Base-by-base conservation (phyloP, 1,139 yeast genomes). In the Yarrowia galli region DNA sequence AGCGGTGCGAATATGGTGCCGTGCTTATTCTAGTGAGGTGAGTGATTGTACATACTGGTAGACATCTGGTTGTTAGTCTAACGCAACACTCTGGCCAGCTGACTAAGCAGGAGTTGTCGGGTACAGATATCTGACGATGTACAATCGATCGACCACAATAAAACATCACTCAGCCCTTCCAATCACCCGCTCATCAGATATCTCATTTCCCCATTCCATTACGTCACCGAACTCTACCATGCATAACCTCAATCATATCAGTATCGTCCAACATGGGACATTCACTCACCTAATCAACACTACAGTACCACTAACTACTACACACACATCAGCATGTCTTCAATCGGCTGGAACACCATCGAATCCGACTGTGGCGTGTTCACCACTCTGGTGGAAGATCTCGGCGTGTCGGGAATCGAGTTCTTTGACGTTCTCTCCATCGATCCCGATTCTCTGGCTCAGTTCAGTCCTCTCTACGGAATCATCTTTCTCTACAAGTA, bases 341-440 rank as follows among this genome's bases (percentile, higher is more conserved):
- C 46, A 45, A 73, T 77, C 15, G 77, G 87, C 15, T 88, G 92
- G 92, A 87, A 87, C 73, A 87, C 91, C 1, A 86, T 88, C 28
- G 92, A 87, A 73, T 86, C 89, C 5, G 92, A 88, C 76, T 90
- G 91, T 0, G 90, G 90, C n/a, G 87, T 88, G 10, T 89, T 88
- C 77, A 85, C 90, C 1, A 89, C 88, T 71, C 80, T 88, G 32
- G 85, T 87, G 32, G 88, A 86, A 70, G 81, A 83, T 68, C 77
- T 89, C 51, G 85, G 86, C n/a, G 87, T 87, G 25, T 74, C 82
- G 70, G 82, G 83, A 40, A 82, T 87, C 20, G 88, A 88, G 75
- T 81, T 88, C 71, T 87, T 86, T 67, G 92, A 89, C 72, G 78
- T 88, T 20, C 83, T 84, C 71, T 79, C 87, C 3, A 81, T 88